Evolutionary conservation across 495 filamentous ascomycete genomes (phyloP), one percentile per base, ranked within the genome.

Genomic region (Parathielavia hyrcaniae): DNA sequence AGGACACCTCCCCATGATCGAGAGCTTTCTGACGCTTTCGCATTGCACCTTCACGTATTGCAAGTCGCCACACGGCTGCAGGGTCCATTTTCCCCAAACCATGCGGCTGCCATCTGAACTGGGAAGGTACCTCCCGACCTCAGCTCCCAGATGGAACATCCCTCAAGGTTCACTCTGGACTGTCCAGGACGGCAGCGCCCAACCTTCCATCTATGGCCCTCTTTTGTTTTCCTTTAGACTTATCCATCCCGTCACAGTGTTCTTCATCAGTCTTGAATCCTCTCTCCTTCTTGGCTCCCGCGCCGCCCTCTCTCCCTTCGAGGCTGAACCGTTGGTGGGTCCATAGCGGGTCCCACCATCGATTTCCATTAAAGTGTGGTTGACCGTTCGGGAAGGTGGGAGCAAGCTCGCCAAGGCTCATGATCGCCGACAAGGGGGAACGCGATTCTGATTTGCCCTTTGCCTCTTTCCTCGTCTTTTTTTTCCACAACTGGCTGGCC

Each of bases 351-450:
- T 30, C 26, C 2, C 6, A 56, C 54, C 54, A 57, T 57, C 46
- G 54, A 57, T 49, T 41, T 50, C 45, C 35, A 39, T 58, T 36
- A 52, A 30, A 19, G 52, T 35, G 36, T n/a, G 17, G 53, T 56
- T 19, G 44, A 47, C 59, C 47, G 9, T 61, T 61, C 47, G 48
- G 59, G 59, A 61, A 61, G 59, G 59, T 61, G 59, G 46, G 59
- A 61, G 40, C 38, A n/a, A 10, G 4, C 40, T 20, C 39, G 30
- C 41, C 51, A 35, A 40, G 38, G 48, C 34, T 40, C 40, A 16
- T 30, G 59, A 52, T 57, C 52, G 50, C 35, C 49, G 53, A 41
- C 40, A 57, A 49, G 44, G 52, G 49, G 20, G 48, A 14, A 38
- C 46, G 46, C 26, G 16, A 1, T 17, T 34, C 45, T 30, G 34